Percentiles rank a stretch among this genome's conserved stretches.
phyloP scores from a whole-genome alignment of 225 moss, liverwort and hornwort species.

The Antitrichia curtipendula region DNA sequence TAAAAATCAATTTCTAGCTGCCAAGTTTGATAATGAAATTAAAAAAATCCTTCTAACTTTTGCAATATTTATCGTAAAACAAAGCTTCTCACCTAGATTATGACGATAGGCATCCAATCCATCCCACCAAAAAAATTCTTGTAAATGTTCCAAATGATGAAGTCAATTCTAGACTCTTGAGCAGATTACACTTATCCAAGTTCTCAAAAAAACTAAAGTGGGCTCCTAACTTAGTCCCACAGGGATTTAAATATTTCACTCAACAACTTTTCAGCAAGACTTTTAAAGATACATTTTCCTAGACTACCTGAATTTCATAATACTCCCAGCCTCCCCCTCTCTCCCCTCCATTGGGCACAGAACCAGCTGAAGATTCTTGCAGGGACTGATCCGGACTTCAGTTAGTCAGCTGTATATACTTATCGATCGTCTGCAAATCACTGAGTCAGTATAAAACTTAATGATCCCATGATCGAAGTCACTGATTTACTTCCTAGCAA shows the following conservation, averaged over 20 bases:
- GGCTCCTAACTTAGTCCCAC: not conserved
- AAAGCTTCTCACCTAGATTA: not conserved
- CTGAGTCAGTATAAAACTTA: no score
- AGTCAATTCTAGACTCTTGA: no score
- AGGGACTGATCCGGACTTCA: no score
- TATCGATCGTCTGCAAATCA: no score
- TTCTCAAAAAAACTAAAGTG: not conserved
- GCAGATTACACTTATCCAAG: accelerated
- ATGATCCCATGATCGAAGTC: no score
- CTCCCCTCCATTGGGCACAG: no score
- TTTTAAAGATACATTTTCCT: not conserved
- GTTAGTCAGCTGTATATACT: no score
- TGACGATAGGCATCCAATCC: not conserved
- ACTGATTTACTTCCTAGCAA: no score
- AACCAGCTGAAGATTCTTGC: no score
- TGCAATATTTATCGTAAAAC: not conserved
- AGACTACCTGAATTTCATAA: not conserved
- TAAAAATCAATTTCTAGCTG: not conserved
- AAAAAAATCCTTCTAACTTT: not conserved
- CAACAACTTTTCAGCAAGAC: accelerated
- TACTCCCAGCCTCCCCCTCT: not conserved
- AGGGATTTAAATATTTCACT: no score
- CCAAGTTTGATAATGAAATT: no score
- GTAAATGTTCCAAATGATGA: not conserved
- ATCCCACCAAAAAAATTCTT: no score